Evolutionary conservation across 805 yeast species (phyloP).

Genomic region (Candida dajiaensis): DNA sequence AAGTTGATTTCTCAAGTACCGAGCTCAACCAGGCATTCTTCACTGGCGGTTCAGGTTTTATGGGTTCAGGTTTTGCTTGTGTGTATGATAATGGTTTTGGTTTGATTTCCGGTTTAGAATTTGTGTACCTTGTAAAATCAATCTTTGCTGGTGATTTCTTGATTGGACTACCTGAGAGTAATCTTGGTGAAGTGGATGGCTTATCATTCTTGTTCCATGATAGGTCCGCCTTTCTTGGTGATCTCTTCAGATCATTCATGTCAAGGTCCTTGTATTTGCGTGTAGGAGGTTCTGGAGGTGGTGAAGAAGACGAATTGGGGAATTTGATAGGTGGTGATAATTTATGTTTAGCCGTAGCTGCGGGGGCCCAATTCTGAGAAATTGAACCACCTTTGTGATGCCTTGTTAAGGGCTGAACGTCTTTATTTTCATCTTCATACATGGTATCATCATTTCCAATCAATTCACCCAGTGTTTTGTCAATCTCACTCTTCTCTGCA

Average conservation of each 20-base stretch:
- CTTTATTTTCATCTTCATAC: background rate
- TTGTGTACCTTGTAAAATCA: constrained; percentile 2
- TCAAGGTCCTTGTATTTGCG: background rate
- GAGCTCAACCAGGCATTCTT: constrained; percentile 10
- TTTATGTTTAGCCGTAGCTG: constrained; percentile 8
- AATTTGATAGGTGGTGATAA: constrained; percentile 2
- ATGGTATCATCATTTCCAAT: constrained; percentile 8
- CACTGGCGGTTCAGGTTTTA: background rate
- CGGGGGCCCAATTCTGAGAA: constrained; percentile 4
- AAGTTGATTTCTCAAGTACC: constrained; percentile 6
- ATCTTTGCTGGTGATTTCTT: constrained; percentile 19
- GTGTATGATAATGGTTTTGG: background rate
- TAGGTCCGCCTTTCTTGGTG: constrained; percentile 9
- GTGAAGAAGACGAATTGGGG: background rate
- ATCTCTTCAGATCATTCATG: constrained; percentile 4
- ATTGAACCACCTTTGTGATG: constrained; percentile 9
- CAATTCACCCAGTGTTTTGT: constrained; percentile 10
- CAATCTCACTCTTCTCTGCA: constrained; percentile 16
- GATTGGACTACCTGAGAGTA: constrained; percentile 7
- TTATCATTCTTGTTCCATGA: background rate
- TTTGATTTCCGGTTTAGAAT: constrained; percentile 7
- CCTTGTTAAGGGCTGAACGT: constrained; percentile 3
- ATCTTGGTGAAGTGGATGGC: background rate
- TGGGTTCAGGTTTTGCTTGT: background rate
- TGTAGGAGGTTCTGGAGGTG: background rate